Evolutionary conservation across 2,329 filamentous ascomycete genomes (phyloP), one percentile per base, ranked within the genome.

Genomic region (Nigrospora osmanthi): DNA sequence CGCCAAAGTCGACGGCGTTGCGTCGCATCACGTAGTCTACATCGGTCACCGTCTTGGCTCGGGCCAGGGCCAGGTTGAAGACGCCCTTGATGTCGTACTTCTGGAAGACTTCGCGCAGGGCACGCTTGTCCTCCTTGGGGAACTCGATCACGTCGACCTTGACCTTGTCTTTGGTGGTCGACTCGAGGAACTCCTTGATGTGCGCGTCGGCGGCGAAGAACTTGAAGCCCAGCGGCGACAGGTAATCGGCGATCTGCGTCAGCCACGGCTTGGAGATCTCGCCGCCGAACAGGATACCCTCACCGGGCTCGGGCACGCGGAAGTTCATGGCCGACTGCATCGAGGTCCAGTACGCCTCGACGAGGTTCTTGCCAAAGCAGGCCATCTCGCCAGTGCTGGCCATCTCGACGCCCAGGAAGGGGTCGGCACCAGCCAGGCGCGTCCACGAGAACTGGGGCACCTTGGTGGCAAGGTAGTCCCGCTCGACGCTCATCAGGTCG

Each of bases 361-460:
- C 78, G 11, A 98, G 80, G 61, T 96, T 78, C 73, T 93, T 95
- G 52, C 93, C 93, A 70, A 98, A 98, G 74, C 93, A 97, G 54
- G 93, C 93, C 77, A 98, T 95, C 71, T 98, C 93, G 67, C 93
- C 93, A 15, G 93, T 98, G 53, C 84, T 89, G 38, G 89, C 76
- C 93, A 98, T 98, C 71, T 98, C 93, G 46, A 98, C 93, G 48
- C 93, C 93, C 49, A 98, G 80, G 81, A 95, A 97, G 45, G 93
- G 93, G 61, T 98, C 93, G 42, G 93, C 93, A 57, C 93, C 93
- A 40, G 93, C 91, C 47, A 98, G 83, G 75, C 93, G 88, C 50
- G 93, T 97, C 93, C 93, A 98, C 12, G 88, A 93, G 80, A 98
- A 98, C 68, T 98, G 93, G 19, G 93, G 90, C 42, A 98, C 93